These are phyloP conservation scores for Lyophyllum shimeji DNA, from an alignment of 768 basidiomycete species.

Conservation along the genomic window DNA sequence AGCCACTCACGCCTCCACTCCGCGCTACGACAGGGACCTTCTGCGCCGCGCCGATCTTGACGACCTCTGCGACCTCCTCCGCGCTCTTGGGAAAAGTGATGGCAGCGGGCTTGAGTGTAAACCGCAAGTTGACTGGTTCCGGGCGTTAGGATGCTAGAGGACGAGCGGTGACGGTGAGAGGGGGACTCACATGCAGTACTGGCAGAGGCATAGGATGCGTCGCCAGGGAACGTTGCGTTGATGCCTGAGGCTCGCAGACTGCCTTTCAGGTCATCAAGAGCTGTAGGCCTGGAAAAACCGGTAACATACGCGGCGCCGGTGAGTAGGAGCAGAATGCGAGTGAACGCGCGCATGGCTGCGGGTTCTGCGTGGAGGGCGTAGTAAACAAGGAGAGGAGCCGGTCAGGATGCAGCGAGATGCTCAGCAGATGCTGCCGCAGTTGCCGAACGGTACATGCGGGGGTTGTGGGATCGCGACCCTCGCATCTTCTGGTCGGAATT, in stretches of 20 bases:
- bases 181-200: conserved; percentile 17
- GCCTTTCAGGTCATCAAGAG: conserved; percentile 7
- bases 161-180: no score
- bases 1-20: conserved; percentile 39
- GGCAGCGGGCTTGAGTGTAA: conserved; percentile 35
- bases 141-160: no score
- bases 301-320: background rate
- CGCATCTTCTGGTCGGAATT: no score
- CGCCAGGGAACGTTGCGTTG: conserved; percentile 20
- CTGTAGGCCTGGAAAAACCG: background rate
- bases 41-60: conserved; percentile 30
- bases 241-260: conserved; percentile 14
- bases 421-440: no score
- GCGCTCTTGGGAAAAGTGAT: conserved; percentile 35
- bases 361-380: no score
- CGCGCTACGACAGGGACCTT: conserved; percentile 40
- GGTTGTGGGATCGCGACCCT: no score
- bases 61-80: conserved; percentile 34
- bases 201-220: conserved; percentile 15
- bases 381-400: no score
- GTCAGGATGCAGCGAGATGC: no score
- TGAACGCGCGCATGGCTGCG: background rate
- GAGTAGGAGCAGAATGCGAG: background rate
- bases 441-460: no score
- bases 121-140: conserved; percentile 39